Evolutionary conservation across 1,284 basidiomycete species (phyloP).

Genomic region (Paramarasmius palmivorus): DNA sequence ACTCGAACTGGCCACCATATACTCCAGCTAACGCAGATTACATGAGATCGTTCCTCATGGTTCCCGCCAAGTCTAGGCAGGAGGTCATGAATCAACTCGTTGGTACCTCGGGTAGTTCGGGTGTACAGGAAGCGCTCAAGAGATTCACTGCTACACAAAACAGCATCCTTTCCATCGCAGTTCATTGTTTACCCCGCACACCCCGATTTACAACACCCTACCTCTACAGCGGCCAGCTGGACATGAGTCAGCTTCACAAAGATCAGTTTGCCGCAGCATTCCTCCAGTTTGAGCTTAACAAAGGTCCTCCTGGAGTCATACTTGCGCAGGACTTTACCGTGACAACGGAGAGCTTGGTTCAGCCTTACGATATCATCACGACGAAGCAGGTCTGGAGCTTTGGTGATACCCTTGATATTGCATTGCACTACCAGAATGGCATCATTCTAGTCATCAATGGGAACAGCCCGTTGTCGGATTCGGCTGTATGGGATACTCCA

Average conservation of each 20-base stretch:
- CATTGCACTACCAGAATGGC: slow-evolving; percentile 14
- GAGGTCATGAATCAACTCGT: slow-evolving; percentile 9
- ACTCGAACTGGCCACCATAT: slow-evolving; percentile 8
- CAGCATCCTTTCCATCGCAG: slow-evolving; percentile 5
- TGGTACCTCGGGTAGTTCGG: too few species aligned
- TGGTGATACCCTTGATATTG: slow-evolving; percentile 7
- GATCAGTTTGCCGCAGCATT: slow-evolving; percentile 11
- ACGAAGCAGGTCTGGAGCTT: slow-evolving; percentile 14
- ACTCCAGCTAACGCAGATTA: slow-evolving; percentile 7
- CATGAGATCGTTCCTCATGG: slow-evolving; percentile 16
- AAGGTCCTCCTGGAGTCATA: slow-evolving; percentile 1
- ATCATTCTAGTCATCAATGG: slow-evolving; percentile 6
- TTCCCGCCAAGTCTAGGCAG: slow-evolving; percentile 4
- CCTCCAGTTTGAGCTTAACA: slow-evolving; percentile 10
- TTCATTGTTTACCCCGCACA: slow-evolving; percentile 11
- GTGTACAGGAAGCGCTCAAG: not conserved
- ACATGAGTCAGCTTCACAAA: slow-evolving; percentile 10
- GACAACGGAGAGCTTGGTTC: slow-evolving; percentile 3
- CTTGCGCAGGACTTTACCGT: slow-evolving; percentile 3
- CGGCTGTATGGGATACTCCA: slow-evolving; percentile 10
- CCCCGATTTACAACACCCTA: not conserved
- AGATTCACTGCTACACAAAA: slow-evolving; percentile 4
- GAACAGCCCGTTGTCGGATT: not conserved
- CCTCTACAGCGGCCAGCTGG: slow-evolving; percentile 13
- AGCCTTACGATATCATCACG: slow-evolving; percentile 1